Conservation (phyloP, 176 grass and related monocot genomes). For the Eleusine coracana region DNA sequence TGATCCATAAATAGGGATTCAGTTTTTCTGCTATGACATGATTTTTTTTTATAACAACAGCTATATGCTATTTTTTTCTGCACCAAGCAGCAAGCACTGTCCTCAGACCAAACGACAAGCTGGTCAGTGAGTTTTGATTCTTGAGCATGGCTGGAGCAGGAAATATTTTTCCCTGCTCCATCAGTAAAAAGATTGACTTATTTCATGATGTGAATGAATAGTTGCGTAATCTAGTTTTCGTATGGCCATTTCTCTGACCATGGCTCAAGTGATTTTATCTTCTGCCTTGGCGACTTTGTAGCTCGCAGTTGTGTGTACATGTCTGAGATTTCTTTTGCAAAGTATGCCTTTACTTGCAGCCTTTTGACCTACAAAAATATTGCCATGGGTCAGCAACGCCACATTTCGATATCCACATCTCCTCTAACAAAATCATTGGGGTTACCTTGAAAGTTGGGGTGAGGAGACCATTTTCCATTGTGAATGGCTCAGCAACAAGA, state of each 20-base stretch:
- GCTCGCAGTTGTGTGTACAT: slow-evolving; percentile 67
- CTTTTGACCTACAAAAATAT: slow-evolving; percentile 74
- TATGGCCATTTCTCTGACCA: neutral
- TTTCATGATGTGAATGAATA: neutral
- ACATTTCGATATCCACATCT: neutral
- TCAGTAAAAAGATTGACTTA: neutral
- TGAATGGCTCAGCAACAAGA: slow-evolving; percentile 82
- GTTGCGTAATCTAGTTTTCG: neutral
- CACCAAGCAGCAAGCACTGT: neutral
- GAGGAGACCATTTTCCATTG: slow-evolving; percentile 87
- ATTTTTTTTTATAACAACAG: neutral
- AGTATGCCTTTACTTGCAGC: slow-evolving; percentile 86
- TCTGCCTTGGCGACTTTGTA: slow-evolving; percentile 38
- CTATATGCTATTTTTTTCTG: neutral
- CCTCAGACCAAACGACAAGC: neutral
- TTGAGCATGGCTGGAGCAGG: neutral
- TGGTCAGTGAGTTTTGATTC: neutral
- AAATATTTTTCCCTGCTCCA: neutral
- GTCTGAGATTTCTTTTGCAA: slow-evolving; percentile 75
- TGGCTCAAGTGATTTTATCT: slow-evolving; percentile 31
- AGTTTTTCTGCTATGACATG: neutral
- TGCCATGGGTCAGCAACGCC: neutral
- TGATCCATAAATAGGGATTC: neutral
- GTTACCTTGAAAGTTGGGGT: slow-evolving; percentile 95
- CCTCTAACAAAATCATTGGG: slow-evolving; percentile 18